Evolutionary conservation across 2,329 filamentous ascomycete genomes (phyloP).

Genomic region (Westerdykella aurantiaca): DNA sequence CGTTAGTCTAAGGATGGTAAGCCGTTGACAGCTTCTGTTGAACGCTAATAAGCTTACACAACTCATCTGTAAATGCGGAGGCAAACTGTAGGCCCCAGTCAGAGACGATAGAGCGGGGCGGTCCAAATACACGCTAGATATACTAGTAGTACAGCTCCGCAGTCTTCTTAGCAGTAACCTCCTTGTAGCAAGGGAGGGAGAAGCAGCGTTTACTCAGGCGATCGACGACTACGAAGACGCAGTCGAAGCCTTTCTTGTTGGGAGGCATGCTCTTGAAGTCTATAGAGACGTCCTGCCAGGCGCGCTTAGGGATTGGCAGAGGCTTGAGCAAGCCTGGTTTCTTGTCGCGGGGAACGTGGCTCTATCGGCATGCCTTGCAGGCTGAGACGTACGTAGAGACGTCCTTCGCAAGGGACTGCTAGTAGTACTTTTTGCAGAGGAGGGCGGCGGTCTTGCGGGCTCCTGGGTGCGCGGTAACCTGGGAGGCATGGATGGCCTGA

Average conservation of each 20-base stretch:
- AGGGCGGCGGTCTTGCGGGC: not conserved
- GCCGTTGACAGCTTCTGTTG: slow-evolving; percentile 11
- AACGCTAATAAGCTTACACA: slow-evolving; percentile 2
- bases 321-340: not conserved
- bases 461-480: slow-evolving; percentile 2
- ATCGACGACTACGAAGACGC: slow-evolving; percentile 3
- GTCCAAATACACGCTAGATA: slow-evolving; percentile 7
- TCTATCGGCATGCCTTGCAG: not conserved
- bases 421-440: not conserved
- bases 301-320: not conserved
- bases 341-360: not conserved
- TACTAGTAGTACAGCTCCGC: slow-evolving; percentile 4
- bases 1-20: slow-evolving; percentile 16
- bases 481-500: not conserved
- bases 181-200: slow-evolving; percentile 3
- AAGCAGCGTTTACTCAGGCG: slow-evolving; percentile 5
- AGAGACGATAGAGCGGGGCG: slow-evolving; percentile 5
- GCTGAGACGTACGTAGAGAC: not conserved
- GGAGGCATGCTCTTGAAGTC: slow-evolving; percentile 1
- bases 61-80: slow-evolving; percentile 7
- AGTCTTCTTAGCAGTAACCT: not conserved
- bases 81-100: slow-evolving; percentile 12
- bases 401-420: not conserved
- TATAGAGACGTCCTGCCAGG: slow-evolving; percentile 1
- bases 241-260: not conserved